Percentiles rank a stretch among this genome's conserved stretches.
These are phyloP conservation scores for Ammopiptanthus mongolicus DNA, from an alignment of 306 rosid species.

Conservation along the genomic window DNA sequence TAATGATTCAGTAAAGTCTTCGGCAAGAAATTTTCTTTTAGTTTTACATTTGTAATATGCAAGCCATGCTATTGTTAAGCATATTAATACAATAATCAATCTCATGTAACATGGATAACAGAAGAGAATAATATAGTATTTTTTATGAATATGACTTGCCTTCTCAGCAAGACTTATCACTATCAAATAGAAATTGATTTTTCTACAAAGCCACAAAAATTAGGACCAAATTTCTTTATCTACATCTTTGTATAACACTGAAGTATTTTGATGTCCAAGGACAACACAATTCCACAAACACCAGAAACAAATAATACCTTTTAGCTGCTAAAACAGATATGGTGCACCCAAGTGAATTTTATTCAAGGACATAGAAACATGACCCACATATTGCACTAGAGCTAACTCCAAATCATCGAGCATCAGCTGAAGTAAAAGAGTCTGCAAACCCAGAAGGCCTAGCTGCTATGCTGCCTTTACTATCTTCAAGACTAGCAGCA, in stretches of 20 bases:
- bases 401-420: conserved; percentile 37
- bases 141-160: background rate
- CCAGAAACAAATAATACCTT: background rate
- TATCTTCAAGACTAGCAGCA: conserved; percentile 42
- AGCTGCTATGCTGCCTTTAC: conserved; percentile 59
- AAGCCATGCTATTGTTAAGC: background rate
- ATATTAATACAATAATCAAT: background rate
- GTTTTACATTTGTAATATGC: background rate
- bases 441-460: conserved; percentile 72
- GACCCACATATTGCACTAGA: background rate
- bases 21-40: background rate
- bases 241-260: conserved; percentile 13
- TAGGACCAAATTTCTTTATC: conserved; percentile 1
- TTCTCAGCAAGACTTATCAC: background rate
- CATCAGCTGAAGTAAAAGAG: conserved; percentile 63
- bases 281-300: conserved; percentile 10
- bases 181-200: background rate
- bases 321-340: background rate
- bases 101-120: background rate
- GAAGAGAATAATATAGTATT: background rate
- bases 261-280: conserved; percentile 16
- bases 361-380: background rate
- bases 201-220: background rate
- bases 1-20: background rate
- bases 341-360: conserved; percentile 6